Base-by-base conservation (phyloP, 2,329 filamentous ascomycete genomes). In the Aspergillus nomiae region DNA sequence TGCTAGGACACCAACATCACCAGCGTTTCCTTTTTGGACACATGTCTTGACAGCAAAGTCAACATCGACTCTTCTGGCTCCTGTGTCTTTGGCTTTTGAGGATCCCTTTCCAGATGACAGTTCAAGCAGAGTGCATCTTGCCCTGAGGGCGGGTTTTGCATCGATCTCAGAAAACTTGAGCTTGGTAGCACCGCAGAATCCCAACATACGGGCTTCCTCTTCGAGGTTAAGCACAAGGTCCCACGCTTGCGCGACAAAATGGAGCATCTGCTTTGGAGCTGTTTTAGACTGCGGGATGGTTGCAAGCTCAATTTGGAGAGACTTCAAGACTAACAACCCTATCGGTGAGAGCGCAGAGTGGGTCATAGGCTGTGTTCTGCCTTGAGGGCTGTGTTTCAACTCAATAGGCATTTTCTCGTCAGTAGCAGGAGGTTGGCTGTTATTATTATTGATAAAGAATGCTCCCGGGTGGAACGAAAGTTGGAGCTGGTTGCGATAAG, bases 161-260 rank as follows among this genome's bases (percentile, higher is more conserved):
- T 72, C 62, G 7, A 67, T 67, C 14, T 77, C 71, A 1, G 69
- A 69, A 34, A 79, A 69, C 10, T 69, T 72, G 28, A 77, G 71
- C 32, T 74, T 77, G 12, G 80, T 81, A n/a, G 82, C 75, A 34
- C 81, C 81, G 60, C 77, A 78, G 64, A 80, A 79, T 64, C 76
- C 77, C 16, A 83, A 75, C 67, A 80, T 75, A 55, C 77, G 78
- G 43, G 80, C 73, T 65, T 83, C 81, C 61, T 81, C 76, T 57
- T 80, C 77, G 9, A 82, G 70, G 5, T 70, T 74, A 51, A 73
- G 70, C 3, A 76, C 74, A 46, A 76, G 71, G 64, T 79, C 72
- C 81, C 81, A 83, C n/a, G 78, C 78, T 50, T 73, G 65, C 10
- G 79, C 78, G 21, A 82, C 72, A 57, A 79, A 78, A 28, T 62